Base-by-base conservation (phyloP, 2,329 filamentous ascomycete genomes). In the Neophaeococcomyces mojaviensis region DNA sequence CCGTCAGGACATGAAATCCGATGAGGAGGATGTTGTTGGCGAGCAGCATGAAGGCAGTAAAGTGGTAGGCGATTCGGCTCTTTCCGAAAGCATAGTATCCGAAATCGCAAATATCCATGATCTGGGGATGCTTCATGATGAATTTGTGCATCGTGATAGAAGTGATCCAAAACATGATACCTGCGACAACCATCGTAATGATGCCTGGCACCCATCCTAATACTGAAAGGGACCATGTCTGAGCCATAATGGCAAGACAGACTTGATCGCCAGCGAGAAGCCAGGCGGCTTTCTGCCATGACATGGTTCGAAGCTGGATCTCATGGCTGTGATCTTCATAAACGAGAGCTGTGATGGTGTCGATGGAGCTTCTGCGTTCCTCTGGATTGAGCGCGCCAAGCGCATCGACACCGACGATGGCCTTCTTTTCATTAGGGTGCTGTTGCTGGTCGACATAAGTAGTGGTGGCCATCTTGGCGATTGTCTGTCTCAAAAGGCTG, bases 271-370 rank as follows among this genome's bases (percentile, higher is more conserved):
- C 71, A 9, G 58, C 61, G 4, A 73, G 65, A 30, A 73, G 56
- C 62, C 68, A 72, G 6, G 71, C 69, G 1, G 69, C 70, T 55
- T 73, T 73, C 50, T 74, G 69, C 71, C 72, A 75, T 26, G 70
- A 67, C 71, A 73, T 73, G 1, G 70, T 73, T n/a, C 71, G 65
- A 10, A 75, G 66, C 54, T 72, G 67, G 60, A 75, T 75, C 3
- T 74, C 72, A 63, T 73, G 69, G 38, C 59, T 51, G 50, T 70
- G 68, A 52, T 71, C 69, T 64, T 61, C 58, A 34, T 51, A 48
- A 34, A 63, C 49, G 44, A 64, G 49, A 2, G 56, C 58, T 5
- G 52, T 58, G 32, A 63, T 54, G 36, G 47, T 44, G 18, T 53
- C 47, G 16, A 54, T 46, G 16, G 48, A 44, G 33, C 19, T 20